Evolutionary conservation across 2,329 filamentous ascomycete species (phyloP), one percentile per base, ranked within the genome.

Genomic region (Pezicula carpinea): DNA sequence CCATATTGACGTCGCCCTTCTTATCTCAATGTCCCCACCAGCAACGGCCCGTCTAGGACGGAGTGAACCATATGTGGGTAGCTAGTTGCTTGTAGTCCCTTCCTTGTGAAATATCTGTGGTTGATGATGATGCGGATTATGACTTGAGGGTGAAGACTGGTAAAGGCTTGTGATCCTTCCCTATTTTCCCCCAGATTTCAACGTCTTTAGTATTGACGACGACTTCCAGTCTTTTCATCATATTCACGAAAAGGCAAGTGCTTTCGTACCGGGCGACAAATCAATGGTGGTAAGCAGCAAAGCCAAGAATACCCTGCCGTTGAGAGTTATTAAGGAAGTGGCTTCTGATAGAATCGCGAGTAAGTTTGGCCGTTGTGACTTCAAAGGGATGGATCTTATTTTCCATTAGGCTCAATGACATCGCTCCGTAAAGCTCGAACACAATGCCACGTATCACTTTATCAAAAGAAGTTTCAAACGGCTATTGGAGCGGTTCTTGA

Each of bases 51-150:
- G 77, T 92, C 52, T 87, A 92, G 66, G 82, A 83, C 50, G 84
- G 83, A 32, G 77, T 91, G 54, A 90, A 88, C 65, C 87, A 91
- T 69, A 90, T 89, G 85, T 92, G 87, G 86, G 89, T 87, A 1
- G 74, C 91, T 11, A 90, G 85, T 11, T 82, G 80, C 48, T 73
- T 92, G 36, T 87, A 92, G 63, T 70, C 89, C 54, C 87, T 91
- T 64, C 82, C 80, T 2, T 83, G 89, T 58, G 82, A 86, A 45
- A 80, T 91, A 72, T 80, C 91, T 56, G 85, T 90, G 11, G 85
- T 84, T 39, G 87, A 92, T 59, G 85, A 89, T 57, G 86, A 89
- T 61, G 82, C 82, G 19, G 86, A 82, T 2, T 69, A 83, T 15
- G 82, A 86, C 63, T 69, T 86, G 48, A 80, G 81, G 61, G 82